These are phyloP conservation scores for Coprinopsis sp. DNA, from an alignment of 768 basidiomycete genomes.

Conservation along the genomic window DNA sequence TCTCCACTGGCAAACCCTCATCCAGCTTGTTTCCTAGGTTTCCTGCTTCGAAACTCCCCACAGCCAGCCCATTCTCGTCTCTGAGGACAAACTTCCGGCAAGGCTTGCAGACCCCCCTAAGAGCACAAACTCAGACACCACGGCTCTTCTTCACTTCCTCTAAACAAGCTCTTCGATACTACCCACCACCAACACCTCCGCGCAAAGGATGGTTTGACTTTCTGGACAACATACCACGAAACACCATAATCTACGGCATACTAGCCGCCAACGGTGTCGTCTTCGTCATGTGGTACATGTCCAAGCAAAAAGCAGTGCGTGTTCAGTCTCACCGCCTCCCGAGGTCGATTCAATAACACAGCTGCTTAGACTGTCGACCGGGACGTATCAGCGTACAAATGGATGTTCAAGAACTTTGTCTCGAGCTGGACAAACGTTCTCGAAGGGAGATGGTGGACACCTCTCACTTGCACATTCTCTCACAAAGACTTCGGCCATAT, in stretches of 20 bases:
- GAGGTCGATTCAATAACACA: conserved; percentile 4
- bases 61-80: too few relatives aligned
- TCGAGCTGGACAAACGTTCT: conserved; percentile 55
- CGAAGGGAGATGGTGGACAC: conserved; percentile 74
- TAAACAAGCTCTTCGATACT: conserved; percentile 15
- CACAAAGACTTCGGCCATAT: conserved; percentile 59
- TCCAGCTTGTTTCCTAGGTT: too few relatives aligned
- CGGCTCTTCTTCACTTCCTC: conserved; percentile 19
- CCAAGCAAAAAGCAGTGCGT: conserved; percentile 32
- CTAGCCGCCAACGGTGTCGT: conserved; percentile 60
- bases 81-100: too few relatives aligned
- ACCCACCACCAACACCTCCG: conserved; percentile 11
- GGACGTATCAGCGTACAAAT: conserved; percentile 33
- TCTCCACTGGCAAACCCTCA: too few relatives aligned
- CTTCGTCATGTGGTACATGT: conserved; percentile 55
- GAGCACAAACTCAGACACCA: not conserved
- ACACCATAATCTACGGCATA: conserved; percentile 57
- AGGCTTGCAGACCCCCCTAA: not conserved
- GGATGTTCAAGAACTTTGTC: conserved; percentile 63
- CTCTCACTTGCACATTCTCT: conserved; percentile 67
- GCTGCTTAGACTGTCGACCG: conserved; percentile 34
- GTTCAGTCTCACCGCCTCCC: not conserved
- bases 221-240: conserved; percentile 51
- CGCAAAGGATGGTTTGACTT: conserved; percentile 25
- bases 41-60: too few relatives aligned